Evolutionary conservation across 148 eudicot species (phyloP).

Genomic region (Chenopodium formosanum): DNA sequence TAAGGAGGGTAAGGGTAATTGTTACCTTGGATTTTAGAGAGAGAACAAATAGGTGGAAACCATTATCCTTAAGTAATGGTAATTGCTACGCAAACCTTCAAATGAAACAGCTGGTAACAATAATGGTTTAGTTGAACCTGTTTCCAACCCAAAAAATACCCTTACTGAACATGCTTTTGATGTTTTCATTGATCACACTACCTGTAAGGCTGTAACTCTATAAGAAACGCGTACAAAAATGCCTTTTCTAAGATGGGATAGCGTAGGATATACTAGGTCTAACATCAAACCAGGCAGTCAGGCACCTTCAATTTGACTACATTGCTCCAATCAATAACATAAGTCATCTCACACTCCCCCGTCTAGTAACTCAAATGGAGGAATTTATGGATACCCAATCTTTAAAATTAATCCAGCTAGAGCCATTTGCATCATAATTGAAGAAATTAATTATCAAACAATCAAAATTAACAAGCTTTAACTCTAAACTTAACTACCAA

Average conservation of each 20-base stretch:
- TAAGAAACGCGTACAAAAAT: too few relatives aligned
- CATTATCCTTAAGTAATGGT: too few relatives aligned
- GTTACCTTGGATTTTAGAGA: too few relatives aligned
- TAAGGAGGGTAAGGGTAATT: too few relatives aligned
- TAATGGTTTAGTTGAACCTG: too few relatives aligned
- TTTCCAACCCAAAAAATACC: too few relatives aligned
- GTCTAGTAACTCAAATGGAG: neutral
- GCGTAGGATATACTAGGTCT: neutral
- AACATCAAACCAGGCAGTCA: neutral
- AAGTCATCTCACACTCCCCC: neutral
- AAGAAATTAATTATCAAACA: neutral
- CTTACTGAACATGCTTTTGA: neutral
- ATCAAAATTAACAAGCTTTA: neutral
- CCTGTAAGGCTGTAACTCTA: neutral
- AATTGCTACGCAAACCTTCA: too few relatives aligned
- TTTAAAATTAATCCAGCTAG: neutral
- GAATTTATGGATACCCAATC: too few relatives aligned
- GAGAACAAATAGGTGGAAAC: too few relatives aligned
- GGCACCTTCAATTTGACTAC: neutral
- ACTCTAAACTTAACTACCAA: neutral
- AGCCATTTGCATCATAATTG: neutral
- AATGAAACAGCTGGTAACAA: too few relatives aligned
- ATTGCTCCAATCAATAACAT: neutral
- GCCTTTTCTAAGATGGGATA: neutral
- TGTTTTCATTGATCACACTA: neutral